These are phyloP conservation scores for Neonectria hederae DNA, from an alignment of 2,329 filamentous ascomycete species.

Conservation along the genomic window DNA sequence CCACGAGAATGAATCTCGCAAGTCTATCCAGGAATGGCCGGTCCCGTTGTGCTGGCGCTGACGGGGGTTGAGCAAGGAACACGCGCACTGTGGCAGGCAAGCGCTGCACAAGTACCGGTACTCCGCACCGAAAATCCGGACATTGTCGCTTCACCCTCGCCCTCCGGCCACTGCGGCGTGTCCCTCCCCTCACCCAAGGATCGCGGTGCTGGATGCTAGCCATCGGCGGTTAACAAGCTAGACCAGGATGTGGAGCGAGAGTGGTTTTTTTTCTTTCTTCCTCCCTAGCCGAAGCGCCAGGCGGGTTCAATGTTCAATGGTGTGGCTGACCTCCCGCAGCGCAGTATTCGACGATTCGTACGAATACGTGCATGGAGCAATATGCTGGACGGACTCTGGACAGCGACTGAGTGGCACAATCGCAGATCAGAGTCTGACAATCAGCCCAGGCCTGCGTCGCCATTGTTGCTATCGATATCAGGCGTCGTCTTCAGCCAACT, in stretches of 20 bases:
- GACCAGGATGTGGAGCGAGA: conserved; percentile 32
- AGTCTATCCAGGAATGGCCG: conserved; percentile 32
- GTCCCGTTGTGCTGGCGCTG: conserved; percentile 26
- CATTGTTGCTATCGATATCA: conserved; percentile 32
- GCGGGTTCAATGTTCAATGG: too few species aligned
- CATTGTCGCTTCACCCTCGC: conserved; percentile 25
- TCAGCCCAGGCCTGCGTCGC: conserved; percentile 28
- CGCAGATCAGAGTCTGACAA: conserved; percentile 29
- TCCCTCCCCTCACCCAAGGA: conserved; percentile 15
- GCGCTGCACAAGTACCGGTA: conserved; percentile 33
- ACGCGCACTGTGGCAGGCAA: conserved; percentile 38
- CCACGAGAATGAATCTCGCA: conserved; percentile 30
- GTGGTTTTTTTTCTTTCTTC: conserved; percentile 20
- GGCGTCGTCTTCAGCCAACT: conserved; percentile 30
- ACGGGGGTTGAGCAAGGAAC: conserved; percentile 24
- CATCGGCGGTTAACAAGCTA: conserved; percentile 31
- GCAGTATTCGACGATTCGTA: not conserved
- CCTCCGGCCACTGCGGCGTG: not conserved
- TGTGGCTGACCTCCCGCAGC: conserved; percentile 1
- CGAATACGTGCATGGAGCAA: not conserved
- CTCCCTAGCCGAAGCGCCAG: conserved; percentile 25
- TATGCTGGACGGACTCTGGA: not conserved
- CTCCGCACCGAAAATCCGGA: conserved; percentile 33
- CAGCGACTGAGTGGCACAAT: conserved; percentile 23
- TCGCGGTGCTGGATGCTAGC: conserved; percentile 26